Conservation (phyloP, 2,329 filamentous ascomycete genomes). For the Cladosporium sp. region DNA sequence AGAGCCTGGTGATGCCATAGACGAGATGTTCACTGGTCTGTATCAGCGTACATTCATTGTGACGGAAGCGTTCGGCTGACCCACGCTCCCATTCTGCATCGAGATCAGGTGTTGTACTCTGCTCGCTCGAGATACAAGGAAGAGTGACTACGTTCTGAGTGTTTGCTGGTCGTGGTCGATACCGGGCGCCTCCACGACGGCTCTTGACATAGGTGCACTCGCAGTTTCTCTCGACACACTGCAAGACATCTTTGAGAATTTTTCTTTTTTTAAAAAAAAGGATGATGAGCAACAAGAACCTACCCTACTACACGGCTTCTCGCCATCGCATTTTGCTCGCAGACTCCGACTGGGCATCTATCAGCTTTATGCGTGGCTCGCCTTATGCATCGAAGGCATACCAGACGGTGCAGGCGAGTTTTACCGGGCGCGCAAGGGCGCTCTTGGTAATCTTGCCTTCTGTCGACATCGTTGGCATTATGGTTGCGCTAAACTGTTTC, state of each 20-base stretch:
- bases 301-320: constrained; percentile 7
- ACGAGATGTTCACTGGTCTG: background rate
- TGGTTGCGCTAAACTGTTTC: too few relatives aligned
- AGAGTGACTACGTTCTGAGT: too few relatives aligned
- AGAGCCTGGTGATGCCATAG: background rate
- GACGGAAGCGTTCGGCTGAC: background rate
- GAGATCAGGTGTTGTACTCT: background rate
- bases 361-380: background rate
- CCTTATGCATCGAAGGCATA: background rate
- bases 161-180: background rate
- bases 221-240: constrained; percentile 6
- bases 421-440: background rate
- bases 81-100: constrained; percentile 4
- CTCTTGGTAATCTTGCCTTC: background rate
- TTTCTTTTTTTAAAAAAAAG: background rate
- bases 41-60: background rate
- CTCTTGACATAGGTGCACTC: constrained; percentile 8
- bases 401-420: constrained; percentile 8
- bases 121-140: background rate
- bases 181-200: constrained; percentile 6
- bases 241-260: background rate
- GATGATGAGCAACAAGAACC: background rate
- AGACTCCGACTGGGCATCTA: background rate
- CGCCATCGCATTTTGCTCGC: constrained; percentile 5
- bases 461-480: too few relatives aligned